These are phyloP conservation scores for Trichosporon coremiiforme DNA, from an alignment of 1,284 basidiomycete species.

Conservation along the genomic window DNA sequence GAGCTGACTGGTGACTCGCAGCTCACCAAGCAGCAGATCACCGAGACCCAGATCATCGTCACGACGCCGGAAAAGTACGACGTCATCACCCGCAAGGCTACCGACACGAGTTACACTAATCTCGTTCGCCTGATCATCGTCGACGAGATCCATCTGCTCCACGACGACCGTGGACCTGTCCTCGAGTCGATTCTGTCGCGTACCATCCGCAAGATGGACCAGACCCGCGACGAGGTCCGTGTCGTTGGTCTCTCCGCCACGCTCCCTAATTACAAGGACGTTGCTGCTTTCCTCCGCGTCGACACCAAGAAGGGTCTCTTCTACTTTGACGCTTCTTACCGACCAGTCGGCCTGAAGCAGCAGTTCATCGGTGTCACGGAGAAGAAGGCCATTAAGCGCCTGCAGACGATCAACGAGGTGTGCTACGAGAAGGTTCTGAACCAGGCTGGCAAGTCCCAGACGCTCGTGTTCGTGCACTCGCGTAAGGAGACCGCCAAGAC, in stretches of 20 bases:
- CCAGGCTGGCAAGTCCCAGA: conserved; percentile 76
- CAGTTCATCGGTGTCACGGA: conserved; percentile 98
- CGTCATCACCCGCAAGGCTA: conserved; percentile 96
- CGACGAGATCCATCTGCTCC: conserved; percentile 96
- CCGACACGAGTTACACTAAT: conserved; percentile 96
- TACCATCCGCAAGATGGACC: conserved; percentile 93
- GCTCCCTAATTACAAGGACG: conserved; percentile 96
- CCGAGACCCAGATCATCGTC: conserved; percentile 97
- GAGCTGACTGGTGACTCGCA: conserved; percentile 97
- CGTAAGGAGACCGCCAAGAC: conserved; percentile 99
- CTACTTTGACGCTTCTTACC: conserved; percentile 92
- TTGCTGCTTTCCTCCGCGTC: conserved; percentile 96
- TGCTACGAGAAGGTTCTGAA: conserved; percentile 98
- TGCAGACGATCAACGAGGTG: conserved; percentile 98
- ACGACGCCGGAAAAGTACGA: conserved; percentile 99
- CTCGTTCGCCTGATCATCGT: conserved; percentile 96
- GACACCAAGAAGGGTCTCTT: conserved; percentile 91
- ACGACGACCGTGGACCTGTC: conserved; percentile 98
- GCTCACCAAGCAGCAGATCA: conserved; percentile 96
- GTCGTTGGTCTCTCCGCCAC: conserved; percentile 96
- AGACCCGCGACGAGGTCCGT: conserved; percentile 87
- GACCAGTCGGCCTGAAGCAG: conserved; percentile 93
- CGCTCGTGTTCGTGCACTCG: conserved; percentile 95
- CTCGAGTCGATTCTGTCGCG: conserved; percentile 89
- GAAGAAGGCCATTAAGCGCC: conserved; percentile 98